phyloP scores from a whole-genome alignment of 768 basidiomycete genomes.

The Pleurotus citrinopileatus region DNA sequence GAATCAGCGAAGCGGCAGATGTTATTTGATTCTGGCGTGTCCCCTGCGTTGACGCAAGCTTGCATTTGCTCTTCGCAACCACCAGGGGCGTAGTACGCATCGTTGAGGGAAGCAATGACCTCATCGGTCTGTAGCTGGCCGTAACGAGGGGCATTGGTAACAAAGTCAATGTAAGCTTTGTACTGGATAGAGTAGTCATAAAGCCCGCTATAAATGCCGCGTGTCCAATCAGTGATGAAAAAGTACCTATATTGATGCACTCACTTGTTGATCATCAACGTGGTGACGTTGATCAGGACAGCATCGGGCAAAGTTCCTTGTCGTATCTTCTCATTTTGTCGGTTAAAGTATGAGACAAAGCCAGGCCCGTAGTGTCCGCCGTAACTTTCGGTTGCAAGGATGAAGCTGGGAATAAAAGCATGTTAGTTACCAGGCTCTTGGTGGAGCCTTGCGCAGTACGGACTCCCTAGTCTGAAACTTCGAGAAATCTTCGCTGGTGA shows the following conservation, averaged over 20 bases:
- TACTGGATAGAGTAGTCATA: conserved; percentile 64
- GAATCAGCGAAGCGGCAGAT: conserved; percentile 51
- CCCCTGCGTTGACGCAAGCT: conserved; percentile 56
- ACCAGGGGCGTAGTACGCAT: conserved; percentile 40
- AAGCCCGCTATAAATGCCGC: conserved; percentile 46
- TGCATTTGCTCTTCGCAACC: conserved; percentile 56
- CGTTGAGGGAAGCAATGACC: conserved; percentile 43
- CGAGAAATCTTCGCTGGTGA: conserved; percentile 52
- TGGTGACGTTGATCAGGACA: conserved; percentile 44
- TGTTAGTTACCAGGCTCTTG: neutral
- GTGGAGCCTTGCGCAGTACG: conserved; percentile 13
- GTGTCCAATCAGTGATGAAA: neutral
- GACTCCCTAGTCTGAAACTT: conserved; percentile 54
- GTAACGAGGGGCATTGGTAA: conserved; percentile 61
- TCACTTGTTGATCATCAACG: conserved; percentile 67
- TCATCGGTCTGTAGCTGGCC: conserved; percentile 52
- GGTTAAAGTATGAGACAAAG: conserved; percentile 62
- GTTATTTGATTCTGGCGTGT: conserved; percentile 35
- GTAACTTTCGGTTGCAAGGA: conserved; percentile 65
- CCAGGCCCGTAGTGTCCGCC: conserved; percentile 67
- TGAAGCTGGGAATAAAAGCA: conserved; percentile 38
- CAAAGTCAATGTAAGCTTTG: conserved; percentile 57
- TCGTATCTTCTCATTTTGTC: conserved; percentile 54
- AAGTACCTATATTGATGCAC: conserved; percentile 5
- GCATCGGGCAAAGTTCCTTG: conserved; percentile 44